Conservation (phyloP, 345 rosid genomes). For the Boechera stricta region DNA sequence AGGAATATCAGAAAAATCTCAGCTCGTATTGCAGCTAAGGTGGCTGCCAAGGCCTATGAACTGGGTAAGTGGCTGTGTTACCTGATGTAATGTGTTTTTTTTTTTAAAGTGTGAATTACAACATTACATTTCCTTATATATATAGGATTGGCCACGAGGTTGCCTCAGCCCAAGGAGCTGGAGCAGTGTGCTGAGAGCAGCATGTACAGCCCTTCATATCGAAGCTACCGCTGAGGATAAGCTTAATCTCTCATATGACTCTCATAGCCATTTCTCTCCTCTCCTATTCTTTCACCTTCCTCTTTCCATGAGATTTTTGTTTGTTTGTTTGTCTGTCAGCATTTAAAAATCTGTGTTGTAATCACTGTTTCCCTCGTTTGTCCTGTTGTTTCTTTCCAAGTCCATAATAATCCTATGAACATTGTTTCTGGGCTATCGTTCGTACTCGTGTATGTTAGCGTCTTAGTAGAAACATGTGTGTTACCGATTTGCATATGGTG, state of each 20-base stretch:
- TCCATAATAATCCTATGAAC: slow-evolving; percentile 9
- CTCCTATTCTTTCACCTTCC: slow-evolving; percentile 31
- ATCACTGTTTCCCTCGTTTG: slow-evolving; percentile 22
- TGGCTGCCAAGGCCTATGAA: slow-evolving; percentile 91
- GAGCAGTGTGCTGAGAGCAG: slow-evolving; percentile 87
- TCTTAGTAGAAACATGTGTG: not conserved
- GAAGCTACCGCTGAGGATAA: slow-evolving; percentile 61
- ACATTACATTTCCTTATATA: slow-evolving; percentile 7
- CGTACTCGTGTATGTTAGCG: not conserved
- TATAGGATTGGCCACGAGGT: slow-evolving; percentile 81
- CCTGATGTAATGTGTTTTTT: not conserved
- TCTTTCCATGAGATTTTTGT: slow-evolving; percentile 12
- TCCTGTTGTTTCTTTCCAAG: too few relatives aligned
- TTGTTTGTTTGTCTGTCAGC: not conserved
- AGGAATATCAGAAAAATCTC: slow-evolving; percentile 88
- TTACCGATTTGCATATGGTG: not conserved
- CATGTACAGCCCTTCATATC: slow-evolving; percentile 89
- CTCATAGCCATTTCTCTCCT: not conserved
- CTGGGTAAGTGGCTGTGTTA: slow-evolving; percentile 62
- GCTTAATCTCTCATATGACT: slow-evolving; percentile 14
- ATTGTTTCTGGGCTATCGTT: not conserved
- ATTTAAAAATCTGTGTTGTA: slow-evolving; percentile 21
- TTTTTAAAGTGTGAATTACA: not conserved
- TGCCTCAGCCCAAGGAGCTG: slow-evolving; percentile 83
- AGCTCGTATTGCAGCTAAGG: slow-evolving; percentile 86